Base-by-base conservation (phyloP, 2,329 filamentous ascomycete species). In the Keithomyces neogunnii region DNA sequence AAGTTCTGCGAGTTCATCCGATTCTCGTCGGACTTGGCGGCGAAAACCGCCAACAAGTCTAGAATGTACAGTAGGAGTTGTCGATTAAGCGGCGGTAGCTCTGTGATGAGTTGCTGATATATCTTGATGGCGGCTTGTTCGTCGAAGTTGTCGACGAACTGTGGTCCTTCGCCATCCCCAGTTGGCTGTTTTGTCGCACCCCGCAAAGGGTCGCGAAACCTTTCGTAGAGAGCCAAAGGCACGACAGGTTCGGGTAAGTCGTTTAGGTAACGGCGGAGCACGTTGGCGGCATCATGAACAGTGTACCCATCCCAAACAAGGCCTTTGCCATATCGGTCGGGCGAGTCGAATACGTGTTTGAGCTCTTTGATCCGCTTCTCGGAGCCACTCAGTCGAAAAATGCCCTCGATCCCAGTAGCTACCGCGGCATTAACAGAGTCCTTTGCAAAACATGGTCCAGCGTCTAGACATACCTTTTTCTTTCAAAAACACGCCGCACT, bases 291-390 rank as follows among this genome's bases (percentile, higher is more conserved):
- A 77, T 99, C 93, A 69, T 99, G 93, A 42, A 99, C 93, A 0
- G 93, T 99, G 67, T 96, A 99, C 45, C 93, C 93, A 45, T 89
- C 87, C 93, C 93, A 99, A 61, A 96, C 88, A 30, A 99, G 78
- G 13, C 93, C 93, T 70, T 99, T 99, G 50, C 93, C 93, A 67
- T 96, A 99, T 61, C 91, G 81, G 62, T 95, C 89, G 40, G 93
- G 93, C 0, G 92, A 95, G 69, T 97, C 89, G 69, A 99, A 99
- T 3, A 89, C 81, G 31, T 80, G 82, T 68, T 95, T 92, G 32
- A 99, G 80, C 67, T 97, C 93, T 68, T 97, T 99, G 73, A 99
- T 99, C 55, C 93, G 87, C 72, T 96, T 97, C 65, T 96, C 92
- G 36, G 93, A 97, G 48, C 93, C 93, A 65, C 88, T 95, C 43